phyloP scores from a whole-genome alignment of 228 moss, liverwort and hornwort genomes.

The Sphagnum fallax region DNA sequence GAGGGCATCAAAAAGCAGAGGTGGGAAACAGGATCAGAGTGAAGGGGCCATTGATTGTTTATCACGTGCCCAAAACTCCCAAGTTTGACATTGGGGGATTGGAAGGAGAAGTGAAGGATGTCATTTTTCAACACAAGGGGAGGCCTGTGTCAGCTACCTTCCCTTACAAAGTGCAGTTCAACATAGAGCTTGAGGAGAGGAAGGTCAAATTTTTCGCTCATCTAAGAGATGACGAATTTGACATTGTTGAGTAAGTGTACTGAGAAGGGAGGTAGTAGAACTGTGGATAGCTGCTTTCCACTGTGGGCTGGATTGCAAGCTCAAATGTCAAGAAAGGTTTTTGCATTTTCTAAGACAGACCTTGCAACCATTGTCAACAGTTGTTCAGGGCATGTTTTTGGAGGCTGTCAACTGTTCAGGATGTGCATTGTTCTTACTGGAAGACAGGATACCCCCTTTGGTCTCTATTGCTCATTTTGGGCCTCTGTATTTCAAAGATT shows the following conservation, averaged over 20 bases:
- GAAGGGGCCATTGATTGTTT: conserved; percentile 58
- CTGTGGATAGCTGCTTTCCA: no score
- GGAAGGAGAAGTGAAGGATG: conserved; percentile 80
- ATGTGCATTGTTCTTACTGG: no score
- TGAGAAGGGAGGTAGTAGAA: no score
- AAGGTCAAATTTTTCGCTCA: conserved; percentile 76
- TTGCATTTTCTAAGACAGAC: no score
- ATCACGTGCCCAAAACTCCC: conserved; percentile 65
- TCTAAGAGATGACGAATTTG: conserved; percentile 80
- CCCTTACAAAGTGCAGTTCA: conserved; percentile 71
- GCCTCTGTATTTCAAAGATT: no score
- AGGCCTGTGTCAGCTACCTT: conserved; percentile 79
- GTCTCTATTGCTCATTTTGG: no score
- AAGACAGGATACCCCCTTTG: no score
- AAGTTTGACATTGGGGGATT: conserved; percentile 74
- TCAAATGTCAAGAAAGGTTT: no score
- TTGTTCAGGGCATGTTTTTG: no score
- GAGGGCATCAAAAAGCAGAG: conserved; percentile 26
- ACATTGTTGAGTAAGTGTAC: conserved; percentile 42
- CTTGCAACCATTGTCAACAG: no score
- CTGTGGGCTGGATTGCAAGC: no score
- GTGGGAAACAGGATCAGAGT: conserved; percentile 54
- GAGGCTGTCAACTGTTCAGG: no score
- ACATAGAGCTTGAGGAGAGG: conserved; percentile 35
- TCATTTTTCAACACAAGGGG: conserved; percentile 62